Base-by-base conservation (phyloP, 805 yeast genomes). In the Kazachstania martiniae region DNA sequence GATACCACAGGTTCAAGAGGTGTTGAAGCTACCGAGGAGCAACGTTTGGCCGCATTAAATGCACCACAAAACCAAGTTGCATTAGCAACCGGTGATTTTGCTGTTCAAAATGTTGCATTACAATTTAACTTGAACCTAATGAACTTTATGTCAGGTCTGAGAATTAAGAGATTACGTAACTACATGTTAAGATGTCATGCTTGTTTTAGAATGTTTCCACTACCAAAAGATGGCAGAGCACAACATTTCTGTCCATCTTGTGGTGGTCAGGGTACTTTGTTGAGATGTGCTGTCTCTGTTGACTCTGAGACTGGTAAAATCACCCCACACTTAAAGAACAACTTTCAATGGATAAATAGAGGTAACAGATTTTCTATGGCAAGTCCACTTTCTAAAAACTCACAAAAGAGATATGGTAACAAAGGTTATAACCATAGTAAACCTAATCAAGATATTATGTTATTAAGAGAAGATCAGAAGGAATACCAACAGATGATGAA, bases 161-260 rank as follows among this genome's bases (percentile, higher is more conserved):
- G 78, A 47, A 87, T 91, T 58, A 79, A 74, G 43, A 73, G 83
- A 53, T 80, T 91, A 21, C 71, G 94, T 54, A 84, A 80, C 62
- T 87, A 84, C 56, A 89, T 89, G 96, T 70, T 83, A 51, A 69
- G 99, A 59, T 91, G 99, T 58, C 95, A 91, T 57, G 99, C 96
- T 0, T 91, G 99, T 62, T 91, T 91, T 72, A 65, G 71, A 37
- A 65, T 91, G 53, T 62, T 77, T 10, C 87, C 94, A 6, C 66
- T 84, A 35, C 83, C 89, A 18, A 80, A 77, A 47, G 69, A 72
- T 41, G 87, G 87, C 2, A 70, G 67, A 26, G 74, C 87, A 28
- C 73, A 73, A 47, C 95, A 86, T 58, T 91, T 91, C 63, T 91
- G 99, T 57, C 82, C 95, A 12, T 70, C 75, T 33, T 91, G 99